Conservation (phyloP, 139 green algal species). For the Microglena sp. region DNA sequence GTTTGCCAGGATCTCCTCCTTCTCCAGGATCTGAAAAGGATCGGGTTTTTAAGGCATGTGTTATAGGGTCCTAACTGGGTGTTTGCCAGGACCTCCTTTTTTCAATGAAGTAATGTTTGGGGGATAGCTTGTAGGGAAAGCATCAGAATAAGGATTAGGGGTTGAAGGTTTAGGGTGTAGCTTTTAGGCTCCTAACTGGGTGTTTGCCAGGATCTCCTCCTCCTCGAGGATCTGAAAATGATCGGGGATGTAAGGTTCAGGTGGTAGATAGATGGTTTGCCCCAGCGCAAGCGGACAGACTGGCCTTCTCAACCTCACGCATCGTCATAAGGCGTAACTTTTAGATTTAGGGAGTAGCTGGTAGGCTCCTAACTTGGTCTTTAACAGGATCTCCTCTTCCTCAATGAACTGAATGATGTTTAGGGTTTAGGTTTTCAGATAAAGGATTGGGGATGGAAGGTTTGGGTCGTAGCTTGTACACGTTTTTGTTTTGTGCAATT, state of each 20-base stretch:
- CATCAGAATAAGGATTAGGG: neutral
- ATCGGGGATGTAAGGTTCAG: too few species aligned
- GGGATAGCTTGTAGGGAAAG: neutral
- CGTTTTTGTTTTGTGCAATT: too few species aligned
- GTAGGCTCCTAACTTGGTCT: neutral
- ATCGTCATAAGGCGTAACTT: too few species aligned
- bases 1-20: conserved; percentile 22
- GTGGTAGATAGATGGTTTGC: too few species aligned
- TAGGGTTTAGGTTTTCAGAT: too few species aligned
- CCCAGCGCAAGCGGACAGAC: neutral
- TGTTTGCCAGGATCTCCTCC: neutral
- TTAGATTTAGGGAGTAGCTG: too few species aligned
- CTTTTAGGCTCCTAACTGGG: neutral
- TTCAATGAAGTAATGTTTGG: neutral
- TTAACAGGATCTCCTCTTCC: neutral
- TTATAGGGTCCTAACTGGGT: neutral
- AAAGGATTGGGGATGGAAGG: too few species aligned
- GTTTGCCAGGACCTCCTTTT: neutral
- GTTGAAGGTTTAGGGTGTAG: neutral
- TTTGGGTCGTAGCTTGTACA: too few species aligned
- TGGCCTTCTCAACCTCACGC: too few species aligned
- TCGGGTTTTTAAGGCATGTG: neutral
- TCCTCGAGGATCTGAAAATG: too few species aligned
- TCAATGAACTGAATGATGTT: too few species aligned
- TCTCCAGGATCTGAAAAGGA: conserved; percentile 11